phyloP scores from a whole-genome alignment of 345 rosid genomes.

The Citrus reticulata region DNA sequence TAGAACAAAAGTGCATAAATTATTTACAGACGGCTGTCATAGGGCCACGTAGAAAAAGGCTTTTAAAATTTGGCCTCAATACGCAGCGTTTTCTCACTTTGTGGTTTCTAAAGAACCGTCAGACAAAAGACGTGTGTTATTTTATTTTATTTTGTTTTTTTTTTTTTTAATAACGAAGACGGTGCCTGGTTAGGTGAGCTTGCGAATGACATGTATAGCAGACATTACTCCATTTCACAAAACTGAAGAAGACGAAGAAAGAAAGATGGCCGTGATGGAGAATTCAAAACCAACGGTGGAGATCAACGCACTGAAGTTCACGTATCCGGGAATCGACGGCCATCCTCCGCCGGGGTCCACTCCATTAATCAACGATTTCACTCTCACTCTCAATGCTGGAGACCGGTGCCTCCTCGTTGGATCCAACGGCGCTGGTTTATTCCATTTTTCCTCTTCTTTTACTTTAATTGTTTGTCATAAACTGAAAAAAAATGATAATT shows the following conservation, averaged over 20 bases:
- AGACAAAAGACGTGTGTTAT: no score
- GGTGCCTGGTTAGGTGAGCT: neutral
- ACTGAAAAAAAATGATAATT: neutral
- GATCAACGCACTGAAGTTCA: slow-evolving; percentile 76
- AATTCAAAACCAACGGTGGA: slow-evolving; percentile 45
- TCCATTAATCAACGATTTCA: slow-evolving; percentile 70
- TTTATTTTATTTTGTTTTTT: no score
- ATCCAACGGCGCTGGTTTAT: slow-evolving; percentile 93
- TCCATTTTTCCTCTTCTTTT: neutral
- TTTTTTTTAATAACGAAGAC: no score
- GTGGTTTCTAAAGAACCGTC: no score
- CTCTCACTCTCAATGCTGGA: slow-evolving; percentile 51
- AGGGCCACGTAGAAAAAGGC: no score
- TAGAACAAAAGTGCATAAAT: no score
- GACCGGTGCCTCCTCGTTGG: slow-evolving; percentile 96
- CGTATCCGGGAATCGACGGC: slow-evolving; percentile 95
- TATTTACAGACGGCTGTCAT: no score
- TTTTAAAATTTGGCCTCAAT: no score
- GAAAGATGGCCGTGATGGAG: slow-evolving; percentile 35
- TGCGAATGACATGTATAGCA: neutral
- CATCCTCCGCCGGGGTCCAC: slow-evolving; percentile 85
- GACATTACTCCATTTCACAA: no score
- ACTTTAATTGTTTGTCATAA: neutral
- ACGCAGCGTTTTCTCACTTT: no score
- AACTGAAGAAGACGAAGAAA: no score